phyloP scores from a whole-genome alignment of 345 rosid genomes.

The Aethionema arabicum region DNA sequence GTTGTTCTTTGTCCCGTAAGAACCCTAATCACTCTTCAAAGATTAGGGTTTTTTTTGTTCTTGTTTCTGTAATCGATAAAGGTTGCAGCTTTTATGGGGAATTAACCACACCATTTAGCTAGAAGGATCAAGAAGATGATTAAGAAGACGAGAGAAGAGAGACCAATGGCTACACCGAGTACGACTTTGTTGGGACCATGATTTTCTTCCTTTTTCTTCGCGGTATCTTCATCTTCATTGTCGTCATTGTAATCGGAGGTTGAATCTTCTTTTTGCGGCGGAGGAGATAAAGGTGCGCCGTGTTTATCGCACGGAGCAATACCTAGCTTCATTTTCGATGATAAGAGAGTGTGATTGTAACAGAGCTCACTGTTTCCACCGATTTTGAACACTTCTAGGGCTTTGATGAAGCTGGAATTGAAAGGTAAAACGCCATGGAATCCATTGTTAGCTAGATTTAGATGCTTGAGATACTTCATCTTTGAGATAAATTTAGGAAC shows the following conservation, averaged over 20 bases:
- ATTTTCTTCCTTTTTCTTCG: conserved; percentile 45
- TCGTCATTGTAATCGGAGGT: conserved; percentile 55
- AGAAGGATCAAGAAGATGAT: conserved; percentile 77
- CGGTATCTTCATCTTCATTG: conserved; percentile 37
- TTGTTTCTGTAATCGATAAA: conserved; percentile 13
- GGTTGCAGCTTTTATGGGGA: neutral
- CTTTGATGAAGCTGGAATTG: conserved; percentile 66
- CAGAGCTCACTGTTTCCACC: conserved; percentile 83
- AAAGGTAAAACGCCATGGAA: conserved; percentile 87
- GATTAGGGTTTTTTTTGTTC: conserved; percentile 1
- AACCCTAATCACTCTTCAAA: conserved; percentile 27
- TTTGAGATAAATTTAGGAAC: conserved; percentile 68
- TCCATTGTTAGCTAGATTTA: conserved; percentile 70
- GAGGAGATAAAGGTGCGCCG: conserved; percentile 83
- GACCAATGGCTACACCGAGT: conserved; percentile 83
- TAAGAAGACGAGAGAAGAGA: conserved; percentile 80
- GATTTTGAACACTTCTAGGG: conserved; percentile 58
- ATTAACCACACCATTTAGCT: conserved; percentile 73
- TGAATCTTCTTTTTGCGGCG: conserved; percentile 61
- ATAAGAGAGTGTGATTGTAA: conserved; percentile 64
- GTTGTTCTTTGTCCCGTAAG: conserved; percentile 24
- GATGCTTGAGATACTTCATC: conserved; percentile 61
- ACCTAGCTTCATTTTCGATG: conserved; percentile 80
- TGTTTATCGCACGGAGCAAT: conserved; percentile 84
- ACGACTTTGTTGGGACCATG: conserved; percentile 88